A percentile compares a stretch with the other conserved stretches of the same genome.
These are phyloP conservation scores for Eucalyptus urophylla DNA, from an alignment of 345 rosid species.

Conservation along the genomic window DNA sequence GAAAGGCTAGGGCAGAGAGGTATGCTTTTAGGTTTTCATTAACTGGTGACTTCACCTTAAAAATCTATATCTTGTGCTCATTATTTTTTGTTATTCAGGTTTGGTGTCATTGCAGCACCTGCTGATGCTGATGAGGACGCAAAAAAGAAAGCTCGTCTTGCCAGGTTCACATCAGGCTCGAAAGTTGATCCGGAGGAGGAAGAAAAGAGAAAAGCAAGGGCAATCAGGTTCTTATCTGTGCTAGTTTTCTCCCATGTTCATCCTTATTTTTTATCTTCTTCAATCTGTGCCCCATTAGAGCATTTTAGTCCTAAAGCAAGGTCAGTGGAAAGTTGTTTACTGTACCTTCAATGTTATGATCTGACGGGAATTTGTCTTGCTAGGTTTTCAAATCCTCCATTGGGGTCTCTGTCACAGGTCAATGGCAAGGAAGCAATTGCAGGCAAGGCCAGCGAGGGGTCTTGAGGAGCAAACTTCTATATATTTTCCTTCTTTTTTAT, in stretches of 20 bases:
- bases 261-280: neutral
- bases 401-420: slow-evolving; percentile 28
- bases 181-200: slow-evolving; percentile 53
- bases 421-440: slow-evolving; percentile 46
- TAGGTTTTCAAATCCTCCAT: slow-evolving; percentile 55
- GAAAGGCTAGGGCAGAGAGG: slow-evolving; percentile 97
- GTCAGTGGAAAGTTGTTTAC: neutral
- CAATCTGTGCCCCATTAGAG: neutral
- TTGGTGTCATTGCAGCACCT: slow-evolving; percentile 47
- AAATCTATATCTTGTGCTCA: neutral
- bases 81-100: slow-evolving; percentile 16
- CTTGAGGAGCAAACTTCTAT: slow-evolving; percentile 11
- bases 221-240: slow-evolving; percentile 37
- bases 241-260: neutral
- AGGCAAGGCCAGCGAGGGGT: slow-evolving; percentile 47
- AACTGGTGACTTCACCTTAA: neutral
- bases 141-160: slow-evolving; percentile 85
- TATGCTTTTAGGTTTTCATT: neutral
- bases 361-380: neutral
- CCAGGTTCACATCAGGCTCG: slow-evolving; percentile 50
- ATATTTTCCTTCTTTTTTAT: neutral
- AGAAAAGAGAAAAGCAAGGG: slow-evolving; percentile 78
- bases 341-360: neutral
- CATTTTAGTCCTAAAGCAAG: neutral
- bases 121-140: slow-evolving; percentile 37